Conservation (phyloP, 768 basidiomycete species). For the Lyophyllum atratum region DNA sequence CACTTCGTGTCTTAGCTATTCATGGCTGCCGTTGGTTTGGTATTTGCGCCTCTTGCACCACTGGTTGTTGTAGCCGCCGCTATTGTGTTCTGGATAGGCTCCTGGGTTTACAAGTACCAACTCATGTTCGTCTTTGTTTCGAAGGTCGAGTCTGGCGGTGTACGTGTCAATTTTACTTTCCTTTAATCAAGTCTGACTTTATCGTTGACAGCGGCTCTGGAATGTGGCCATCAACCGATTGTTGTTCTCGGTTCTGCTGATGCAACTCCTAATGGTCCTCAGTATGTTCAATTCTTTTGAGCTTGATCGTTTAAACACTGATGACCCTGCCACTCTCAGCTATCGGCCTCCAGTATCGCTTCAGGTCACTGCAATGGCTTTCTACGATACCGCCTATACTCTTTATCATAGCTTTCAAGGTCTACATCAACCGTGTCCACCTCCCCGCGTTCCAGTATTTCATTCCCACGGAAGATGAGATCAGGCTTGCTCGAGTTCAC, state of each 20-base stretch:
- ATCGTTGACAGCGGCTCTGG: conserved; percentile 72
- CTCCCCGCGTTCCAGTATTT: conserved; percentile 76
- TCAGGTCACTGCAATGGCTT: conserved; percentile 76
- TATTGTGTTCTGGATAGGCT: conserved; percentile 84
- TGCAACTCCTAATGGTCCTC: conserved; percentile 85
- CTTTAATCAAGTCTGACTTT: conserved; percentile 3
- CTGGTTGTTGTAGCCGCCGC: conserved; percentile 83
- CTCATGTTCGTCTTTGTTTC: conserved; percentile 93
- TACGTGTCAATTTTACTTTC: conserved; percentile 38
- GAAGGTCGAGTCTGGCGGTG: conserved; percentile 91
- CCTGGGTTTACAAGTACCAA: conserved; percentile 94
- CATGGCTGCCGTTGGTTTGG: conserved; percentile 90
- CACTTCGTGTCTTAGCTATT: conserved; percentile 53
- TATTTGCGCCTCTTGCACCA: conserved; percentile 94
- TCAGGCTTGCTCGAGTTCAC: conserved; percentile 72
- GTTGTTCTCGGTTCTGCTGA: conserved; percentile 73
- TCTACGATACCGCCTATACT: conserved; percentile 87
- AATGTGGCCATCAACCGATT: conserved; percentile 92
- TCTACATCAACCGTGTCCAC: conserved; percentile 74
- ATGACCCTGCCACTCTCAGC: conserved; percentile 42
- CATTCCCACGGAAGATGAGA: conserved; percentile 79
- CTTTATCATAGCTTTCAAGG: conserved; percentile 79
- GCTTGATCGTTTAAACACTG: conserved; percentile 4
- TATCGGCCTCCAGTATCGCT: conserved; percentile 80
- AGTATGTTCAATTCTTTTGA: conserved; percentile 53